Base-by-base conservation (phyloP, 2,329 filamentous ascomycete species). In the Albifimbria verrucaria region DNA sequence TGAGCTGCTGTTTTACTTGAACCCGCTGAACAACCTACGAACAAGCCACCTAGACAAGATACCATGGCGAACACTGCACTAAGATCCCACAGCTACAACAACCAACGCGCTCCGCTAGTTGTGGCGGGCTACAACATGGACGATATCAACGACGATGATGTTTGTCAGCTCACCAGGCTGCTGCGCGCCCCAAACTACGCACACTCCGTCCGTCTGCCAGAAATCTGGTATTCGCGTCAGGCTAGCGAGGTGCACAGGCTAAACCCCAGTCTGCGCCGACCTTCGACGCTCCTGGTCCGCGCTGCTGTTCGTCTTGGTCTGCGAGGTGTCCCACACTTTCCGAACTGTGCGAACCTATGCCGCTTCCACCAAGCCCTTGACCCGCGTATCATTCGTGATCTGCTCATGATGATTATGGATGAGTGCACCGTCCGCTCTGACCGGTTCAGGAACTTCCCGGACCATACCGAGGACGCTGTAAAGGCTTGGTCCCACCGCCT, bases 341-440 rank as follows among this genome's bases (percentile, higher is more conserved):
- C 65, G 6, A 60, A 66, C 17, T 58, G 57, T 11, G 72, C 73
- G 12, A 60, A 67, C 7, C 64, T 81, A 4, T 81, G 78, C 57
- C 15, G 50, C 6, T 60, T 60, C 4, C 78, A 81, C 58, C 58
- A 66, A 22, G 50, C 32, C 0, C 68, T 81, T 4, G 68, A 79
- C 41, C 67, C 75, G 0, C 69, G 66, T 39, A 56, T 79, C 11
- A 72, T 81, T 17, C 72, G 72, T 43, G 67, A 68, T 18, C 59
- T 80, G n/a, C 76, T 76, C 60, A 48, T 71, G 18, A 65, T 75
- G 6, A 47, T 81, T 7, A 65, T 63, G 0, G 63, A 69, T 7
- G 79, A 81, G 61, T 67, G 69, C 24, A 77, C 70, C 1, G 58
- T 59, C 6, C 67, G 66, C 12, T 55, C 66, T 2, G 60, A 64